Evolutionary conservation across 2,329 filamentous ascomycete genomes (phyloP).

Genomic region (Colletotrichum aenigma): DNA sequence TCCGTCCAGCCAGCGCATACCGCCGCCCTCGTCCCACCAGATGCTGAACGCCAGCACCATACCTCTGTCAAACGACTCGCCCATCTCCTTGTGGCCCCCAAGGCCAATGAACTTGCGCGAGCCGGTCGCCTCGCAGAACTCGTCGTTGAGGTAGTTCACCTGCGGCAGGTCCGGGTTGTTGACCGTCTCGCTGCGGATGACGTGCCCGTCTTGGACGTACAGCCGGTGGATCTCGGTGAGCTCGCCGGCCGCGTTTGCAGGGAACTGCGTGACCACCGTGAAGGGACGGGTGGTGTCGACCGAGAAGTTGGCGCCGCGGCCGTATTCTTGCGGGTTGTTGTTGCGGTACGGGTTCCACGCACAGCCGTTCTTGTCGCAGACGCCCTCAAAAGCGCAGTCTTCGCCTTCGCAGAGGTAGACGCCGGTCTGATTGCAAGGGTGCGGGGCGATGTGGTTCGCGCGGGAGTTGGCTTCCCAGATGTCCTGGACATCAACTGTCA

Average conservation of each 20-base stretch:
- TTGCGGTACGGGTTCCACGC: constrained; percentile 45
- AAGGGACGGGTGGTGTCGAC: constrained; percentile 42
- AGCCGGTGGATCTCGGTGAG: constrained; percentile 51
- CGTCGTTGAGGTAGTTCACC: constrained; percentile 38
- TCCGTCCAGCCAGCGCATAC: constrained; percentile 59
- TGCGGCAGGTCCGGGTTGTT: constrained; percentile 29
- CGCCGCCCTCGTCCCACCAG: constrained; percentile 55
- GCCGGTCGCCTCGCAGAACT: constrained; percentile 36
- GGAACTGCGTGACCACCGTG: constrained; percentile 57
- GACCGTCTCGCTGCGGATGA: constrained; percentile 47
- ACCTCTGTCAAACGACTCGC: constrained; percentile 46
- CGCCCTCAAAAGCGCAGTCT: constrained; percentile 39
- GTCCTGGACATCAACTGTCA: constrained; percentile 30
- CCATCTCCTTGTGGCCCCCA: constrained; percentile 49
- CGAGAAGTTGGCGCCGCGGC: constrained; percentile 28
- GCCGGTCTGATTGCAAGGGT: constrained; percentile 49
- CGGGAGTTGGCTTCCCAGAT: constrained; percentile 59
- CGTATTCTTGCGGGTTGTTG: constrained; percentile 32
- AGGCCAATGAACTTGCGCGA: constrained; percentile 35
- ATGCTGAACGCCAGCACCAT: constrained; percentile 59
- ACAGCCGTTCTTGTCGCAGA: constrained; percentile 50
- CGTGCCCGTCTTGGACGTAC: constrained; percentile 54
- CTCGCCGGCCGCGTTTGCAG: constrained; percentile 35
- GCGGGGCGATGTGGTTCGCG: constrained; percentile 50
- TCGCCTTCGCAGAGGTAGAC: constrained; percentile 48